A percentile compares a stretch with the other conserved stretches of the same genome.
Evolutionary conservation across 1,284 basidiomycete genomes (phyloP).

Genomic region (Puccinia polysora): DNA sequence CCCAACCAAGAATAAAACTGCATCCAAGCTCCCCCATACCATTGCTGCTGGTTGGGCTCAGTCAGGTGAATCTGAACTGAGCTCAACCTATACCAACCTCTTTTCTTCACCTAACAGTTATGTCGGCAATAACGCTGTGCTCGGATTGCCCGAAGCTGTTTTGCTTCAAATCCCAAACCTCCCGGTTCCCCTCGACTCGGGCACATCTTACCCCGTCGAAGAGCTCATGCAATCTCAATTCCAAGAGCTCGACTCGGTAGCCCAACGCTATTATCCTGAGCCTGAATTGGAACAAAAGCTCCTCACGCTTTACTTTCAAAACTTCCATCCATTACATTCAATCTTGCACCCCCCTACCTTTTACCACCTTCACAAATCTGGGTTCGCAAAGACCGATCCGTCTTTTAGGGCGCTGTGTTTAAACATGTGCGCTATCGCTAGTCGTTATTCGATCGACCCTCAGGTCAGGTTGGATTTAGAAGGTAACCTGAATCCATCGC

Average conservation of each 20-base stretch:
- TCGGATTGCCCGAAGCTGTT: not conserved
- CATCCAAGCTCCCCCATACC: not conserved
- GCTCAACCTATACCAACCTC: not conserved
- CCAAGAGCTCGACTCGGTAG: not conserved
- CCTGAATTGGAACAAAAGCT: slow-evolving; percentile 62
- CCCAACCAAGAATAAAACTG: not conserved
- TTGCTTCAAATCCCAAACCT: not conserved
- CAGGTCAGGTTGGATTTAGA: slow-evolving; percentile 55
- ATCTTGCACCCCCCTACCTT: slow-evolving; percentile 75
- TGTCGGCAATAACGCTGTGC: slow-evolving; percentile 2
- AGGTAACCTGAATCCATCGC: not conserved
- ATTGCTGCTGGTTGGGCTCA: not conserved
- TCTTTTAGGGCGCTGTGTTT: slow-evolving; percentile 67
- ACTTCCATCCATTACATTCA: slow-evolving; percentile 63
- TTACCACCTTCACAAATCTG: slow-evolving; percentile 60
- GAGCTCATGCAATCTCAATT: slow-evolving; percentile 12
- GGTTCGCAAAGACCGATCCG: slow-evolving; percentile 61
- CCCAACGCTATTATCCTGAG: slow-evolving; percentile 21
- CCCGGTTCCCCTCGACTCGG: not conserved
- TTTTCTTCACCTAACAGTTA: not conserved
- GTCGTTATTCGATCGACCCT: slow-evolving; percentile 64
- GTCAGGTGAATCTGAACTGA: not conserved
- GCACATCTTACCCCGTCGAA: slow-evolving; percentile 1
- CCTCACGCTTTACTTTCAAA: slow-evolving; percentile 65
- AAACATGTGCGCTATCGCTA: slow-evolving; percentile 69